phyloP scores from a whole-genome alignment of 2,329 filamentous ascomycete species.

The Proliferodiscus dingleyae region DNA sequence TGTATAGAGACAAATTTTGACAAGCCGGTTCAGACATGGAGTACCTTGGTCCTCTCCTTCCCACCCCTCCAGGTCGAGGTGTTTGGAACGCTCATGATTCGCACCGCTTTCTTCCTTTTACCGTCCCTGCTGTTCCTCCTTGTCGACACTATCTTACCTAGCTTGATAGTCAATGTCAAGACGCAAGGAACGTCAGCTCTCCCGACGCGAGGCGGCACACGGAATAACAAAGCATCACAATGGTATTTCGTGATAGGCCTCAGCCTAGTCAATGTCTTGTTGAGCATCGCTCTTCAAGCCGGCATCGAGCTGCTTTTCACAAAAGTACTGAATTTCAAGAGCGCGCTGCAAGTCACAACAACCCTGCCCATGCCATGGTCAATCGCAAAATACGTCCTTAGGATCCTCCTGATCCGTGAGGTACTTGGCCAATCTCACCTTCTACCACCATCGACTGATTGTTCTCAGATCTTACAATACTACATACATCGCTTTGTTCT shows the following conservation, averaged over 20 bases:
- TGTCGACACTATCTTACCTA: constrained; percentile 68
- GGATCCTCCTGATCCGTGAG: constrained; percentile 53
- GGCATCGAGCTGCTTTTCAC: constrained; percentile 51
- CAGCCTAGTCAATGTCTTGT: constrained; percentile 49
- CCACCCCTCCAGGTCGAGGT: constrained; percentile 71
- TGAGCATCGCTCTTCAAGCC: constrained; percentile 50
- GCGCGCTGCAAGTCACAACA: constrained; percentile 53
- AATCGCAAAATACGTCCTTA: constrained; percentile 49
- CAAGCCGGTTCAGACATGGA: constrained; percentile 57
- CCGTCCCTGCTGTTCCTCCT: constrained; percentile 69
- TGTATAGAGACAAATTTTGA: no score
- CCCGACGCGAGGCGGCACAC: constrained; percentile 39
- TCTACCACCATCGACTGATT: constrained; percentile 3
- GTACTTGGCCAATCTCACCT: constrained; percentile 29
- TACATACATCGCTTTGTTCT: constrained; percentile 68
- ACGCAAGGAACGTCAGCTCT: constrained; percentile 50
- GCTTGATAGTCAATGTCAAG: constrained; percentile 65
- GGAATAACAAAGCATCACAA: constrained; percentile 33
- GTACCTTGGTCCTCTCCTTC: constrained; percentile 74
- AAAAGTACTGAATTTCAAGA: constrained; percentile 46
- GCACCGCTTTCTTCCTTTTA: constrained; percentile 64
- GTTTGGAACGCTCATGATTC: constrained; percentile 62
- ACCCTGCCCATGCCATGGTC: constrained; percentile 58
- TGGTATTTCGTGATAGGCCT: constrained; percentile 47
- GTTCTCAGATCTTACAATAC: constrained; percentile 58